A percentile compares a stretch with the other conserved stretches of the same genome.
Evolutionary conservation across 495 filamentous ascomycete genomes (phyloP).

Genomic region (Hyphodiscus hymeniophilus): DNA sequence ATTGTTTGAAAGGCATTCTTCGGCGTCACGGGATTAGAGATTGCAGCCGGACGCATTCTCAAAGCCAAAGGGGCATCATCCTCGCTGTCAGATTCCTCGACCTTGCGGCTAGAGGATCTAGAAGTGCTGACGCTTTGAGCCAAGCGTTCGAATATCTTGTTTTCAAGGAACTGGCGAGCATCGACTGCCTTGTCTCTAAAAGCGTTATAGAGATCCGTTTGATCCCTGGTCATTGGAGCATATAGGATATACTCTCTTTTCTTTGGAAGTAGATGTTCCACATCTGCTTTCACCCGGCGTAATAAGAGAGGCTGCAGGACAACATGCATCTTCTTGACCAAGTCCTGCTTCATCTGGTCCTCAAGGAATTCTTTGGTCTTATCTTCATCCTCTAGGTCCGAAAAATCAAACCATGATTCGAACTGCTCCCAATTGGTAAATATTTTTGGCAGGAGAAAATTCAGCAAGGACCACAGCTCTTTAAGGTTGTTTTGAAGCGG

Average conservation of each 20-base stretch:
- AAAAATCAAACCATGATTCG: conserved; percentile 94
- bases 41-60: background rate
- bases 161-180: conserved; percentile 73
- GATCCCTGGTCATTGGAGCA: conserved; percentile 77
- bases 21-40: conserved; percentile 2
- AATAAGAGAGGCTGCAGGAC: conserved; percentile 89
- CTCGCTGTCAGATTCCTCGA: conserved; percentile 16
- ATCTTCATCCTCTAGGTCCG: conserved; percentile 67
- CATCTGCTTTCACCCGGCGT: conserved; percentile 84
- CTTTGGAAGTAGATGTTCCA: conserved; percentile 80
- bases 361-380: conserved; percentile 63
- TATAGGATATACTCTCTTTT: conserved; percentile 95
- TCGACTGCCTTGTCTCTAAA: conserved; percentile 65
- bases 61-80: conserved; percentile 16
- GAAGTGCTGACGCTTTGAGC: conserved; percentile 33
- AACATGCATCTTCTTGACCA: conserved; percentile 83
- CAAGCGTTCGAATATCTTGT: conserved; percentile 68
- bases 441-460: conserved; percentile 87
- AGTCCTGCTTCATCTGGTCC: conserved; percentile 70
- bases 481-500: conserved; percentile 93
- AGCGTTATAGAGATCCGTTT: conserved; percentile 84
- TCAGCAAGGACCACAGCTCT: conserved; percentile 90
- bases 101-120: conserved; percentile 1
- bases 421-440: conserved; percentile 87
- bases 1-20: conserved; percentile 22